Base-by-base conservation (phyloP, 345 rosid species). In the Mallotus nudiflorus region DNA sequence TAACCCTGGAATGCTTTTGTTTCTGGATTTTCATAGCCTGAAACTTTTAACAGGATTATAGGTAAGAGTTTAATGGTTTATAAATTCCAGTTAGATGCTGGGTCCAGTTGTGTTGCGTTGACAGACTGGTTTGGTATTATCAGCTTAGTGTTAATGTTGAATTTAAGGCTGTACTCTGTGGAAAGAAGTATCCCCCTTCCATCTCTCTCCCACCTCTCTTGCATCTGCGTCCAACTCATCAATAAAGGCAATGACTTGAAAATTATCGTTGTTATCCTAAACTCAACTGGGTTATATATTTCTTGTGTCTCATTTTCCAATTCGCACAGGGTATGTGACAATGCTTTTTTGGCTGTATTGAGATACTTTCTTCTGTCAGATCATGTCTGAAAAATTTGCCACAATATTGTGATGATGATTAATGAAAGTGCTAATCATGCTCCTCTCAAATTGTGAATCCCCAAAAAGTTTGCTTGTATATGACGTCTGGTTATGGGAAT, bases 11-110 rank as follows among this genome's bases (percentile, higher is more conserved):
- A 81, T 73, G 73, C 61, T 80, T 74, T 58, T 69, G 65, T 81
- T 70, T 75, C 72, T 68, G 70, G 73, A 76, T 71, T 74, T 70
- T 69, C 20, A 0, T 73, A 75, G 80, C 79, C 84, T 71, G 81
- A 68, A 67, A 45, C 51, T 14, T 60, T n/a, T 81, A 69, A 72
- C 83, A 62, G 76, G 78, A 69, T 73, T 48, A 59, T 67, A 70
- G 74, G 79, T 15, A 29, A 70, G 72, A 65, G 72, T 71, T 75
- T 69, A 48, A 56, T 33, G 82, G 69, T 69, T 72, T 65, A 48
- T 60, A 60, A 58, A 61, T 73, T 74, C 72, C 75, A 65, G 66
- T 33, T 51, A 42, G 75, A 69, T 67, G 66, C 60, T 40, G 74
- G 76, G 77, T 78, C 71, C 65, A 9, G 76, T 72, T 79, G 50